Evolutionary conservation across 164 flowering plant species (phyloP).

Genomic region (Cinnamomum micranthum): DNA sequence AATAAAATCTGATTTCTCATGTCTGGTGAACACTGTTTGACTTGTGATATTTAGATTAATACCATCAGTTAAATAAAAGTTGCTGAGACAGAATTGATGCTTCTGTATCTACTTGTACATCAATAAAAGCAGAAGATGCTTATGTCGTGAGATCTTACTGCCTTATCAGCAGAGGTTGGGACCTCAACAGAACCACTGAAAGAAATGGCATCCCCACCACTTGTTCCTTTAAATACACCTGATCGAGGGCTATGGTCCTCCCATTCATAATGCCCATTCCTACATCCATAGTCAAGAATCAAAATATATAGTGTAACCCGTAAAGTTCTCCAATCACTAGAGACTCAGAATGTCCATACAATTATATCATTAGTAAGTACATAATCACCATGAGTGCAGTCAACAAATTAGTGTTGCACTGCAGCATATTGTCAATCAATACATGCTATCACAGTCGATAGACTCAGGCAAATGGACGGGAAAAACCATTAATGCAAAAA

Average conservation of each 20-base stretch:
- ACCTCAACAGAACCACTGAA: slow-evolving; percentile 88
- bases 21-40: too few species aligned
- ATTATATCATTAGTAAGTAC: neutral
- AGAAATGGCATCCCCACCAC: slow-evolving; percentile 75
- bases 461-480: neutral
- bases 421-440: neutral
- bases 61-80: neutral
- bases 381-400: neutral
- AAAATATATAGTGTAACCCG: neutral
- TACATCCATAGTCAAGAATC: slow-evolving; percentile 19
- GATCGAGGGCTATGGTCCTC: slow-evolving; percentile 84
- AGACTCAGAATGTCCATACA: too few species aligned
- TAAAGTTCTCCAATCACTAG: neutral
- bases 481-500: too few species aligned
- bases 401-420: neutral
- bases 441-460: neutral
- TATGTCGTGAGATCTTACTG: slow-evolving; percentile 29
- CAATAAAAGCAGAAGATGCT: neutral
- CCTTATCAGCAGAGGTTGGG: slow-evolving; percentile 78
- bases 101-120: neutral
- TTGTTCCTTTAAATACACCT: slow-evolving; percentile 79
- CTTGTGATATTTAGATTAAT: neutral
- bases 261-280: slow-evolving; percentile 73
- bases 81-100: neutral
- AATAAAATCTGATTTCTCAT: too few species aligned